Conservation (phyloP, 2,329 filamentous ascomycete genomes). For the Emmonsiellopsis sp. region DNA sequence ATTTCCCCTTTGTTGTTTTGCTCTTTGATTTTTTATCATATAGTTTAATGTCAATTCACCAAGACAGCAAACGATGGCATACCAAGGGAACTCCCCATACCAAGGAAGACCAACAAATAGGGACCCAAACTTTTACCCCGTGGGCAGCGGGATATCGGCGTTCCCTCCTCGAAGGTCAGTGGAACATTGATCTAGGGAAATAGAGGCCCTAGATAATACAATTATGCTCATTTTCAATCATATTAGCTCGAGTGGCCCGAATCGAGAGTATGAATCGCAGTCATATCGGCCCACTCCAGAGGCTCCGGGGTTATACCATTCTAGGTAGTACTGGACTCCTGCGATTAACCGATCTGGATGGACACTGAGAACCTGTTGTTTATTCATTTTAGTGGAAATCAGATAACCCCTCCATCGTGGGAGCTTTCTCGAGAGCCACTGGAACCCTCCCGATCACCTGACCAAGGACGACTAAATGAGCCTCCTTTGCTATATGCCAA, state of each 20-base stretch:
- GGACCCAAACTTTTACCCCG: conserved; percentile 9
- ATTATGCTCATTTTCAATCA: conserved; percentile 6
- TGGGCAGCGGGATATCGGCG: conserved; percentile 6
- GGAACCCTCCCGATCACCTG: conserved; percentile 13
- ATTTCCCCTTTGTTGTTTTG: background rate
- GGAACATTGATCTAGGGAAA: background rate
- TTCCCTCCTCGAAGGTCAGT: conserved; percentile 14
- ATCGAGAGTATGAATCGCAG: conserved; percentile 6
- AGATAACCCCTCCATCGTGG: conserved; percentile 7
- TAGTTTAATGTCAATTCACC: conserved; percentile 3
- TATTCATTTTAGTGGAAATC: conserved; percentile 6
- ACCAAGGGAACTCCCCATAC: conserved; percentile 10
- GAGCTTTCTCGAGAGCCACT: conserved; percentile 7
- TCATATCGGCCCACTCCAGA: conserved; percentile 2
- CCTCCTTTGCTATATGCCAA: conserved; percentile 19
- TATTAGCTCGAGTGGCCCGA: conserved; percentile 7
- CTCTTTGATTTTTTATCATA: background rate
- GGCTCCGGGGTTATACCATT: conserved; percentile 3
- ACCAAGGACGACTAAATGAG: conserved; percentile 23
- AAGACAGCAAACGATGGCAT: conserved; percentile 9
- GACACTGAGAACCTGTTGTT: conserved; percentile 3
- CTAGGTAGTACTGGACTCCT: conserved; percentile 4
- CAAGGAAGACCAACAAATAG: conserved; percentile 5
- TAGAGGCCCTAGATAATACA: background rate
- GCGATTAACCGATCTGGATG: background rate